Evolutionary conservation across 1,284 basidiomycete genomes (phyloP).

Genomic region (Ustilago cynodontis): DNA sequence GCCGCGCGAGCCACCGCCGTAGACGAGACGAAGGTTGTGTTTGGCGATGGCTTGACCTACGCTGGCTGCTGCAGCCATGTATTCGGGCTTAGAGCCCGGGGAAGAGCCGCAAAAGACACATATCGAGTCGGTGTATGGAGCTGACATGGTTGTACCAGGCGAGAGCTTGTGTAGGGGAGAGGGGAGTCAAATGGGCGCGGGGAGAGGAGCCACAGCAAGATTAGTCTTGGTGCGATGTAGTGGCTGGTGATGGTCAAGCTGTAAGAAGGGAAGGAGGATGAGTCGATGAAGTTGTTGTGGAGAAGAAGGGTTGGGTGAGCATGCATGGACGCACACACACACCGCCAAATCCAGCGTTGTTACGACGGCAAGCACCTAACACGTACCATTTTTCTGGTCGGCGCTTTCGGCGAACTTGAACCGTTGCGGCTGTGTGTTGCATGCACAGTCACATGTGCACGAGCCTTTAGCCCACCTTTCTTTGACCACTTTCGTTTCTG

Average conservation of each 20-base stretch:
- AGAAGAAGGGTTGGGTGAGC: constrained; percentile 9
- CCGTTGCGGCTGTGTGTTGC: too few species aligned
- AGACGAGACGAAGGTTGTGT: constrained; percentile 79
- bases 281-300: too few species aligned
- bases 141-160: constrained; percentile 18
- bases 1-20: constrained; percentile 85
- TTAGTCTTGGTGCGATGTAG: background rate
- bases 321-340: constrained; percentile 9
- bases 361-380: too few species aligned
- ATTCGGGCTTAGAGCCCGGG: constrained; percentile 60
- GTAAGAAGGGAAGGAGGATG: background rate
- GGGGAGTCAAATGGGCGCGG: too few species aligned
- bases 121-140: constrained; percentile 50
- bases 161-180: background rate
- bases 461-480: too few species aligned
- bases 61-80: constrained; percentile 72
- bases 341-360: too few species aligned
- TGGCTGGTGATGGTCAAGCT: background rate
- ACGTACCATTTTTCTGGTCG: constrained; percentile 6
- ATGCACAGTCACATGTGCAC: background rate
- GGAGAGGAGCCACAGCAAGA: background rate
- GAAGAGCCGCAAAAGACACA: constrained; percentile 70
- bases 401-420: constrained; percentile 32
- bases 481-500: too few species aligned
- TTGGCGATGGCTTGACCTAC: constrained; percentile 80